phyloP scores from a whole-genome alignment of 345 rosid genomes.

The Barbarea vulgaris region DNA sequence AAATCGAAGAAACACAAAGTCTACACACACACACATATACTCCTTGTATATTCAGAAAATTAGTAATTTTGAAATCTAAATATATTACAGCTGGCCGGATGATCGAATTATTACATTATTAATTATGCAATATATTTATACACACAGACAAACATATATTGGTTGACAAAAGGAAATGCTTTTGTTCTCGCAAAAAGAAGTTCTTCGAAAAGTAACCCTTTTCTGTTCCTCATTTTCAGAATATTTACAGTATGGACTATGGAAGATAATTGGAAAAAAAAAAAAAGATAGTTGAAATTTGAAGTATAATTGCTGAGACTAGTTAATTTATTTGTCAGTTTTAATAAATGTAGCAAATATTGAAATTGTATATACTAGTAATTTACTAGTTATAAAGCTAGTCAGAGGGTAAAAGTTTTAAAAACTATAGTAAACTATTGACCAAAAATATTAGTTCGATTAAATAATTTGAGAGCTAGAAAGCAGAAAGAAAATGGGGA shows the following conservation, averaged over 20 bases:
- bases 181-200: conserved; percentile 7
- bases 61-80: too few relatives aligned
- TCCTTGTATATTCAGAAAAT: background rate
- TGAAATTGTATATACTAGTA: background rate
- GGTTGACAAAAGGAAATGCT: conserved; percentile 35
- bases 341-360: background rate
- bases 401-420: too few relatives aligned
- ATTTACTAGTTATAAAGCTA: background rate
- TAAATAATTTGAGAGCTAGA: background rate
- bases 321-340: background rate
- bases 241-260: background rate
- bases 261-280: background rate
- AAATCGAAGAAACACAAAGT: background rate
- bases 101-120: background rate
- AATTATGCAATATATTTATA: background rate
- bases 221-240: background rate
- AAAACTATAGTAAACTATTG: background rate
- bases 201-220: conserved; percentile 15
- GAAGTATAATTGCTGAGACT: conserved; percentile 16
- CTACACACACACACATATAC: background rate
- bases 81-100: background rate
- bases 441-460: background rate
- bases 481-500: background rate
- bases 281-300: background rate
- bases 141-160: conserved; percentile 9